Base-by-base conservation (phyloP, 1,284 basidiomycete species). In the Stygiomarasmius scandens region DNA sequence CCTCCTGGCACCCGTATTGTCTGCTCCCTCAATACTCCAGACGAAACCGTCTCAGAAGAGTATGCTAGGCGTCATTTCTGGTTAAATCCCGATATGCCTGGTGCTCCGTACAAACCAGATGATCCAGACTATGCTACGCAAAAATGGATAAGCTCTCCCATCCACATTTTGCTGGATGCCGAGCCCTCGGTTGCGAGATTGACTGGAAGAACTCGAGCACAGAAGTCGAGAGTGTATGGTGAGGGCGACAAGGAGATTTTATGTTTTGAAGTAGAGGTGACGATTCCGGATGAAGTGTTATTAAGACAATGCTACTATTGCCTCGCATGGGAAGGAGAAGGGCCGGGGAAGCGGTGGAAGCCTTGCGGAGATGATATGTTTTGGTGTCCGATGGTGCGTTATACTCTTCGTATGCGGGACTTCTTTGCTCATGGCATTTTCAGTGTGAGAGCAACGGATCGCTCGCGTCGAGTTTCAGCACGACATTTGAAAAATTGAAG, bases 241-340 rank as follows among this genome's bases (percentile, higher is more conserved):
- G 54, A 55, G 25, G 54, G 22, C 49, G 54, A 47, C 16, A 41
- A 49, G 16, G 34, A 43, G 19, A 55, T 44, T 12, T 34, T 48
- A 6, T 55, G 36, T 25, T 55, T 49, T 38, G 54, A 55, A 49
- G 41, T 55, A n/a, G 54, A 55, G 24, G 54, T 55, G 38, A 4
- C 16, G 38, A 34, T 41, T 27, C 48, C 34, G 36, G 47, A 55
- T 1, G 47, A 44, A 11, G 54, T 46, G n/a, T 29, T 55, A 8
- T 41, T 55, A 32, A 38, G 54, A 25, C 54, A 55, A 25, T 55
- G 54, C 22, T 55, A 55, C 22, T 55, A 49, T 25, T 55, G 54
- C 23, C 34, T 55, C 22, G 41, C 34, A 29, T 55, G 54, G 54
- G 54, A 55, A 41, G 54, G 38, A 9, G 8, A 4, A 9, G 38